Evolutionary conservation across 345 rosid species (phyloP), one percentile per base, ranked within the genome.

Genomic region (Xanthoceras sorbifolium): DNA sequence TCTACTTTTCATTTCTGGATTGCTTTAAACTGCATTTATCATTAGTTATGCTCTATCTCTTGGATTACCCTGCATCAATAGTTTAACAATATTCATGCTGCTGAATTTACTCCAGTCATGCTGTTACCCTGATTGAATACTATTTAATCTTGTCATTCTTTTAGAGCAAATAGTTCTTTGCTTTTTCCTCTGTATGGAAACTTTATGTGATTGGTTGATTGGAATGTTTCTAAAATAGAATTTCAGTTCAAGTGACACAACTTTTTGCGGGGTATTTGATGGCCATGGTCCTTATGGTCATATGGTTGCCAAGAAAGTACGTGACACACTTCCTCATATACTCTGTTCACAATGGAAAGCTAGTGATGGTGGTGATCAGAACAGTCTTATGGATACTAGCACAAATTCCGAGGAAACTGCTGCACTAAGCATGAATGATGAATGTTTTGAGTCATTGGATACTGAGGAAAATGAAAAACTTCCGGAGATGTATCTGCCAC

Each of bases 211-310:
- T 77, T 73, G 64, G 57, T 80, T 67, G 50, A 64, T 74, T 87
- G 78, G 73, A 72, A 78, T 82, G 76, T 52, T 86, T 82, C 25
- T 77, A 59, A 34, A 22, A 72, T 88, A 95, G 99, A 90, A 90
- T 76, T 93, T 87, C 86, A 74, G 86, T 76, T 84, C 96, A 6
- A 89, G 84, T 3, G 96, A 90, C 54, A 86, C 94, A 11, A 78
- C 88, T 60, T 93, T 93, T 71, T 95, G 99, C 73, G 99, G 99
- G 65, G 93, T 95, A 67, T 95, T 95, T 69, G 99, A 95, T 80
- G 99, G 99, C 52, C 99, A 95, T 31, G 99, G 99, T 76, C 99
- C 98, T 63, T 90, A 80, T 57, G 99, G 99, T 87, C 99, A 95
- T 86, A 87, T 90, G 94, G 99, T 93, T 22, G 88, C 99, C 9